These are phyloP conservation scores for Medicago arabica DNA, from an alignment of 306 rosid species.

Conservation along the genomic window DNA sequence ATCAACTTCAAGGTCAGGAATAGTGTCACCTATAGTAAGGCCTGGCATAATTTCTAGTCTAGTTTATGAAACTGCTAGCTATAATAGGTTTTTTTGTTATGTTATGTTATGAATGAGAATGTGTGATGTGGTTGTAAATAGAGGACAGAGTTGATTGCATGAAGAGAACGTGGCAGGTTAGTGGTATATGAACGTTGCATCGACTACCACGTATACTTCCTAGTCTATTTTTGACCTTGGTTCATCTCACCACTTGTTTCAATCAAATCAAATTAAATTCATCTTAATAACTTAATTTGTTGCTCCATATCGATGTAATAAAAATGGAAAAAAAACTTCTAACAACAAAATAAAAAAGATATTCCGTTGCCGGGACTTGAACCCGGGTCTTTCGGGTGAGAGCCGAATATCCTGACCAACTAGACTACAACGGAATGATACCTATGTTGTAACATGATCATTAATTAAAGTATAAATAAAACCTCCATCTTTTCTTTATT, in stretches of 20 bases:
- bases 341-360: too few relatives aligned
- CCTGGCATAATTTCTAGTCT: slow-evolving; percentile 63
- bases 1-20: slow-evolving; percentile 76
- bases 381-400: slow-evolving; percentile 46
- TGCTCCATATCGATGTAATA: not conserved
- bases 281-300: not conserved
- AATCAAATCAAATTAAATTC: not conserved
- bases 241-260: too few relatives aligned
- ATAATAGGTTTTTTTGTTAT: not conserved
- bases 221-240: not conserved
- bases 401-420: slow-evolving; percentile 49
- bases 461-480: too few relatives aligned
- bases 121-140: slow-evolving; percentile 36
- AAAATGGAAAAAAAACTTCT: not conserved
- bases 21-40: slow-evolving; percentile 78
- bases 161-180: slow-evolving; percentile 75
- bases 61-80: not conserved
- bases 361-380: slow-evolving; percentile 50
- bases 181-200: slow-evolving; percentile 25
- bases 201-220: slow-evolving; percentile 34
- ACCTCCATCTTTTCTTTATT: not conserved
- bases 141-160: slow-evolving; percentile 50
- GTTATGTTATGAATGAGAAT: not conserved
- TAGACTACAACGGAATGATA: slow-evolving; percentile 46
- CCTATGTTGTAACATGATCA: too few relatives aligned